Base-by-base conservation (phyloP, 208 protist species). In the Herpetomonas samuelpessoai region DNA sequence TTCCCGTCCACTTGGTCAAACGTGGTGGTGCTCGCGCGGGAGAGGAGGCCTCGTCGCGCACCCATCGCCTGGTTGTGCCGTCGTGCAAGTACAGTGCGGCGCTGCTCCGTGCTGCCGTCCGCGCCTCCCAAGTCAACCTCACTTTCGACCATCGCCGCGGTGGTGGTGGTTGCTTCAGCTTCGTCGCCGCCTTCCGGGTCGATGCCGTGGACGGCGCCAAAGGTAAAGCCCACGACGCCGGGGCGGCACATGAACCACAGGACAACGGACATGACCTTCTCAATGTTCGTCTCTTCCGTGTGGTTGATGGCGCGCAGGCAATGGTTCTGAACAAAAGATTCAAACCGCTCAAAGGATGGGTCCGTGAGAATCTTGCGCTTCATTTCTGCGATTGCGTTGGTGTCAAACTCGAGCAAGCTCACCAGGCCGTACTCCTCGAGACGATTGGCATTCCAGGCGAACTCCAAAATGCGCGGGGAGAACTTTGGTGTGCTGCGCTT, bases 381-480 rank as follows among this genome's bases (percentile, higher is more conserved):
- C 2, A 77, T 55, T 3, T 58, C 60, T 10, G 55, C 22, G 29
- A 61, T 22, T 2, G 51, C 46, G 4, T 79, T 52, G 28, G 57
- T 10, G 26, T 68, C 39, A 12, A 49, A 57, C 22, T 51, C 49
- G 1, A 79, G 59, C 3, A 79, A 66, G 18, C 57, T 65, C 19
- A 71, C 66, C 41, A 70, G 54, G 21, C 72, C 72, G 45, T 74
- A 79, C 51, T 72, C 58, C 62, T 73, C 72, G 39, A 79, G 59
- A 38, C 48, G 54, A 53, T 79, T 56, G 46, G 63, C 52, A 52
- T 79, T 67, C 72, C 72, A 79, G n/a, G 4, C 54, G 39, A 74
- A 70, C 48, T 79, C 72, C 19, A 72, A n/a, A 44, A 79, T 68
- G n/a, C 66, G 46, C 18, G 66, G 66, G 26, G 28, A 21, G 19